These are phyloP conservation scores for Mycena capillaripes DNA, from an alignment of 768 basidiomycete species.

Conservation along the genomic window DNA sequence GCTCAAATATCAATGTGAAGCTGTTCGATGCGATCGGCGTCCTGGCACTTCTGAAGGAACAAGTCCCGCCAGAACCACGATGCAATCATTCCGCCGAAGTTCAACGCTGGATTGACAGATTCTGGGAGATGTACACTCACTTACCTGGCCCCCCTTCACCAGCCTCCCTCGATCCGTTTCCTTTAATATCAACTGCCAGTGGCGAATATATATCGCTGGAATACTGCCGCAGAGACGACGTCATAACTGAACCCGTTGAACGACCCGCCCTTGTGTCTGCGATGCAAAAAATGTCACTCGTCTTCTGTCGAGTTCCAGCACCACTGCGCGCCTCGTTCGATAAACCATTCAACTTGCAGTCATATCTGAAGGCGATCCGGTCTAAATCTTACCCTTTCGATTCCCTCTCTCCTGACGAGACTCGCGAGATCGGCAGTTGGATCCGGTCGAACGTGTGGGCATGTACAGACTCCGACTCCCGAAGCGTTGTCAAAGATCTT, in stretches of 20 bases:
- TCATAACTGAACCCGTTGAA: constrained; percentile 15
- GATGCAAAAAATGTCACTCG: constrained; percentile 21
- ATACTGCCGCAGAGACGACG: constrained; percentile 28
- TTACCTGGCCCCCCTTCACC: constrained; percentile 26
- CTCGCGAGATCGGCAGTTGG: constrained; percentile 23
- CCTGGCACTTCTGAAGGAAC: constrained; percentile 17
- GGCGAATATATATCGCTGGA: constrained; percentile 31
- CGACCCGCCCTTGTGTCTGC: constrained; percentile 23
- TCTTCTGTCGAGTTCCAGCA: constrained; percentile 29
- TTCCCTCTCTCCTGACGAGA: constrained; percentile 20
- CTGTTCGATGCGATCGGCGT: constrained; percentile 27
- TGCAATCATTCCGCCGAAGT: constrained; percentile 17
- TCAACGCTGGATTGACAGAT: constrained; percentile 30
- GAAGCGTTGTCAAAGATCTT: constrained; percentile 19
- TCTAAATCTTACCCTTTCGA: constrained; percentile 17
- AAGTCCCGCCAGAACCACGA: not conserved
- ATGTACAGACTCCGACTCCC: not conserved
- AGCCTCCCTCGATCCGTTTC: constrained; percentile 7
- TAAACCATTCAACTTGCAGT: constrained; percentile 20
- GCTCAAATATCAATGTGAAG: constrained; percentile 21
- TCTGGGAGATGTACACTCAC: constrained; percentile 29
- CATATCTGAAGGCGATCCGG: constrained; percentile 27
- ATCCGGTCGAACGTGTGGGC: constrained; percentile 7
- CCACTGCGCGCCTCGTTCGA: constrained; percentile 4
- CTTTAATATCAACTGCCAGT: constrained; percentile 31